phyloP scores from a whole-genome alignment of 306 rosid species.

The Medicago ruthenica region DNA sequence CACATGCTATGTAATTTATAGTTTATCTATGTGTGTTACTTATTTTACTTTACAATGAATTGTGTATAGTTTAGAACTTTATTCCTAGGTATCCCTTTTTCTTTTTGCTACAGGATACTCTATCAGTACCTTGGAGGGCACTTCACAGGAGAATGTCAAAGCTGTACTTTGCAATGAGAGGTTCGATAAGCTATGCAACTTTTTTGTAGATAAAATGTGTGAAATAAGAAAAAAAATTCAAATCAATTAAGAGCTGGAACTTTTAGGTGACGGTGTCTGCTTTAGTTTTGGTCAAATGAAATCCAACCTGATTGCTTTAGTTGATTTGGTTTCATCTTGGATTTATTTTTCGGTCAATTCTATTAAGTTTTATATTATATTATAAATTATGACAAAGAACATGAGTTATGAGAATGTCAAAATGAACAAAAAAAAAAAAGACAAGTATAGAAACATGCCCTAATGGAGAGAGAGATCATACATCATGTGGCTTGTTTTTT shows the following conservation, averaged over 20 bases:
- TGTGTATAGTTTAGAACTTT: slow-evolving; percentile 16
- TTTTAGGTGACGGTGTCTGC: neutral
- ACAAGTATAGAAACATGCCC: neutral
- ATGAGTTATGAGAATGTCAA: neutral
- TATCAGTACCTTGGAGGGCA: slow-evolving; percentile 78
- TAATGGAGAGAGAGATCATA: neutral
- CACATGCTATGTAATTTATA: neutral
- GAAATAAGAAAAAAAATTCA: slow-evolving; percentile 12
- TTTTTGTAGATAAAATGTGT: neutral
- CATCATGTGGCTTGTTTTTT: neutral
- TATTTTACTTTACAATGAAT: slow-evolving; percentile 9
- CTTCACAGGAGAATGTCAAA: slow-evolving; percentile 74
- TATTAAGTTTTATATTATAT: neutral
- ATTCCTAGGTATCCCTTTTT: neutral
- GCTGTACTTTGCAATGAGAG: slow-evolving; percentile 89
- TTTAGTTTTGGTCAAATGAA: neutral
- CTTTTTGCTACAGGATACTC: slow-evolving; percentile 65
- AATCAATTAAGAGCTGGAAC: neutral
- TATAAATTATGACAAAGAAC: neutral
- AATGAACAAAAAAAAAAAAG: neutral
- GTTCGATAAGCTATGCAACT: slow-evolving; percentile 47
- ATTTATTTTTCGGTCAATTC: neutral
- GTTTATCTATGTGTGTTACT: neutral
- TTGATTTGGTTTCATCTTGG: neutral
- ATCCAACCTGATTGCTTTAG: neutral